Percentiles rank a stretch among this genome's conserved stretches.
Evolutionary conservation across 164 flowering plant genomes (phyloP).

Genomic region (Taxillus chinensis): DNA sequence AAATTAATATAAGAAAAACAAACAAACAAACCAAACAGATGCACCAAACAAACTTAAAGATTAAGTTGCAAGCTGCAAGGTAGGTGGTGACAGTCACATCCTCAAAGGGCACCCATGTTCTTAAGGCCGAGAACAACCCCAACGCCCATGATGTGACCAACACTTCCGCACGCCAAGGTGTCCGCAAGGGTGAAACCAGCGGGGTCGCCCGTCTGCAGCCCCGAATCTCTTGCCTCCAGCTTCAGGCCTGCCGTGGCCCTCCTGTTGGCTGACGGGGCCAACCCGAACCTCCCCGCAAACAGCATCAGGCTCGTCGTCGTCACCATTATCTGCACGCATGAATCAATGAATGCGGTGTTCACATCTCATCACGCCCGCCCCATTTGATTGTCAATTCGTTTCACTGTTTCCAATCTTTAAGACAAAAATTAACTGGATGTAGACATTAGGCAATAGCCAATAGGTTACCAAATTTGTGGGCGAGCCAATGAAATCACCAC

Average conservation of each 20-base stretch:
- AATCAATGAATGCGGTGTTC: not conserved
- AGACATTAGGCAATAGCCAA: not conserved
- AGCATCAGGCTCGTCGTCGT: conserved; percentile 70
- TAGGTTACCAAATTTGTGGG: conserved; percentile 63
- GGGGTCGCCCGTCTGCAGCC: conserved; percentile 94
- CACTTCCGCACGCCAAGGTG: conserved; percentile 79
- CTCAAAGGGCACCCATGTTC: conserved; percentile 48
- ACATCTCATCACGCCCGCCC: not conserved
- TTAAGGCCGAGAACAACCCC: conserved; percentile 94
- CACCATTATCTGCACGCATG: conserved; percentile 67
- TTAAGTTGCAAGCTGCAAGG: no score
- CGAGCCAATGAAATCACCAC: conserved; percentile 80
- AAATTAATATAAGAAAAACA: no score
- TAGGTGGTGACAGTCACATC: no score
- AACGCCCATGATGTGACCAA: conserved; percentile 92
- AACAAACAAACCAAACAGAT: no score
- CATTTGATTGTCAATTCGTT: no score
- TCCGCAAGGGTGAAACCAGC: conserved; percentile 94
- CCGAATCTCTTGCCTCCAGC: conserved; percentile 82
- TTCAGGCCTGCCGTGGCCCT: conserved; percentile 86
- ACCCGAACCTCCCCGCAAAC: conserved; percentile 93
- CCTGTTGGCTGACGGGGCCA: conserved; percentile 96
- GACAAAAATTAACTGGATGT: not conserved
- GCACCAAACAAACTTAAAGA: no score
- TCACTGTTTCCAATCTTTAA: not conserved